These are phyloP conservation scores for Arabidopsis lyrata DNA, from an alignment of 441 rosid genomes.

Conservation along the genomic window DNA sequence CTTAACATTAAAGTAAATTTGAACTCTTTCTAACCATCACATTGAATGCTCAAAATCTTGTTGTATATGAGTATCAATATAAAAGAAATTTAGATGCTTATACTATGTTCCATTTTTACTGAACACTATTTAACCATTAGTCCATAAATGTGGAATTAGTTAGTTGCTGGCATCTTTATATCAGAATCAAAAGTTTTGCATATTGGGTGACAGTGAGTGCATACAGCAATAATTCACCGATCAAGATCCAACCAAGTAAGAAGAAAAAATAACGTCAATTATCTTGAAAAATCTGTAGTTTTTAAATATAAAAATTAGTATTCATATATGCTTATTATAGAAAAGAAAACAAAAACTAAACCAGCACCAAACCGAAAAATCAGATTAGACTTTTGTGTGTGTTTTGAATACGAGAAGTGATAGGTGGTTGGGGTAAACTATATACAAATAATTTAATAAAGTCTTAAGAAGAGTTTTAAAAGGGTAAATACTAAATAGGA, in stretches of 20 bases:
- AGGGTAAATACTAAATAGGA: not conserved
- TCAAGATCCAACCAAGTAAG: not conserved
- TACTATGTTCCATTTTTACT: constrained; percentile 9
- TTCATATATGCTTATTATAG: not conserved
- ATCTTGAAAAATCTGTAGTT: not conserved
- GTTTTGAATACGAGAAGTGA: not conserved
- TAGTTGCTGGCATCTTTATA: constrained; percentile 31
- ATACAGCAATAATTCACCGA: not conserved
- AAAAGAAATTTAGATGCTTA: not conserved
- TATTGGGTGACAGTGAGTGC: constrained; percentile 1
- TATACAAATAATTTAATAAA: not conserved
- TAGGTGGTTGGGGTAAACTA: constrained; percentile 10
- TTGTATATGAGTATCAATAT: constrained; percentile 19
- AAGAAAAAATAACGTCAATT: not conserved
- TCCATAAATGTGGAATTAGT: constrained; percentile 36
- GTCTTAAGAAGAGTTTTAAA: constrained; percentile 18
- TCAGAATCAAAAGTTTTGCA: not conserved
- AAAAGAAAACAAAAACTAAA: not conserved
- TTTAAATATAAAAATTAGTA: not conserved
- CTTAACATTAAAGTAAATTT: constrained; percentile 26
- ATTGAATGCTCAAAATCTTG: constrained; percentile 36
- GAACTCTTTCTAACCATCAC: constrained; percentile 25
- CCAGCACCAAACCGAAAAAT: not conserved
- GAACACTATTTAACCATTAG: constrained; percentile 26
- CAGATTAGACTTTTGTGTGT: not conserved